Conservation (phyloP, 495 filamentous ascomycete genomes). For the Hyaloscypha hepaticicola region DNA sequence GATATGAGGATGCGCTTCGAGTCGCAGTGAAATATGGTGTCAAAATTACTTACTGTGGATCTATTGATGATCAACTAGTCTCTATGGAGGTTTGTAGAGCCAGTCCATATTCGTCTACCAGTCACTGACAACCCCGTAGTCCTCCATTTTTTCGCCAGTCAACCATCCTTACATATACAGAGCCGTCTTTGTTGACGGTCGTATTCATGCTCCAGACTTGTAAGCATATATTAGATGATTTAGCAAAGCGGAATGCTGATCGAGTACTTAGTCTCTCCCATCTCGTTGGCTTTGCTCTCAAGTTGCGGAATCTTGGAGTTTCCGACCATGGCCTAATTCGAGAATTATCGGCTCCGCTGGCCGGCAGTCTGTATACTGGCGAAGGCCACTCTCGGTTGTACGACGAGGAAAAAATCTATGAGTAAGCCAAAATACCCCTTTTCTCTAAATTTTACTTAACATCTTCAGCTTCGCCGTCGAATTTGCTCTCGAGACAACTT, state of each 20-base stretch:
- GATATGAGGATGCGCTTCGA: conserved; percentile 74
- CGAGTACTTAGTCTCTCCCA: conserved; percentile 63
- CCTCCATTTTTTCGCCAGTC: conserved; percentile 77
- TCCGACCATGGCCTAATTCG: conserved; percentile 91
- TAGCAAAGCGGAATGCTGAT: background rate
- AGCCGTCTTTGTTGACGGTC: conserved; percentile 91
- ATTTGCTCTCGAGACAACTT: conserved; percentile 82
- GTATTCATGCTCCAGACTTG: conserved; percentile 92
- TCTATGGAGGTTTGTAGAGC: conserved; percentile 67
- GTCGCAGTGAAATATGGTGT: conserved; percentile 73
- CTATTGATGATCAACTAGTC: conserved; percentile 95
- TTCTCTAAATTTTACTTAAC: conserved; percentile 10
- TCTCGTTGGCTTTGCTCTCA: conserved; percentile 88
- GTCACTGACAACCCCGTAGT: conserved; percentile 45
- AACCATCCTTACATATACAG: conserved; percentile 90
- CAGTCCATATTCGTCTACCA: background rate
- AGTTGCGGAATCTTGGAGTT: conserved; percentile 88
- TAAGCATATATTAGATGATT: conserved; percentile 36
- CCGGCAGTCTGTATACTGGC: conserved; percentile 85
- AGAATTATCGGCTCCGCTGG: conserved; percentile 83
- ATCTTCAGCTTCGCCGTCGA: conserved; percentile 70
- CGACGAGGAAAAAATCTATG: conserved; percentile 85
- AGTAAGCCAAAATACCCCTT: conserved; percentile 49
- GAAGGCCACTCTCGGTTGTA: conserved; percentile 94
- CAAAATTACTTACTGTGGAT: conserved; percentile 81